Base-by-base conservation (phyloP, 345 rosid genomes). In the Hypericum perforatum region DNA sequence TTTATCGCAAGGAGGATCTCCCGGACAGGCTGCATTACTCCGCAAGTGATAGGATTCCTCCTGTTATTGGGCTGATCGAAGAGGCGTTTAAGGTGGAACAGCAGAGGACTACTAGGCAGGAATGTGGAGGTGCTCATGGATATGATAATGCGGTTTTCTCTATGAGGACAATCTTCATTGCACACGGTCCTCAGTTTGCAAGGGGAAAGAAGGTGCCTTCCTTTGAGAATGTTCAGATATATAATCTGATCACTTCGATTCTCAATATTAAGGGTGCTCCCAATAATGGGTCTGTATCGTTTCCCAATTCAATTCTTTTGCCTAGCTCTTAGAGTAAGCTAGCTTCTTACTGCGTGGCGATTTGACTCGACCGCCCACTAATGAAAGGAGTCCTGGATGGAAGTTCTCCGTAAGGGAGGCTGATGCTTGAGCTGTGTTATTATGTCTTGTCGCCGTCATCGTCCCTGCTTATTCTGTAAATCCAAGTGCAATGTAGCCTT, bases 61-160 rank as follows among this genome's bases (percentile, higher is more conserved):
- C 96, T 0, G 79, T 91, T 7, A 70, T 91, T 32, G 96, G 96
- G 52, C 48, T 87, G 60, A 40, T 85, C 0, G 94, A 75, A 8
- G 98, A 91, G 58, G 89, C 94, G 0, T 87, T 53, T 62, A 85
- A 74, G 77, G 94, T 91, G 56, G 95, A 81, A 69, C 88, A 72
- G 73, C 79, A 70, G 75, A 64, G 67, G 45, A 73, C 67, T 13
- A 54, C 66, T 22, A 65, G 41, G 5, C 72, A 78, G 48, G 98
- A 91, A 48, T 91, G 98, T 44, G 95, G 95, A 38, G 98, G 98
- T 59, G 77, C 86, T 8, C 96, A 91, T 14, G 96, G 98, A 6
- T 91, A 91, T 67, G 96, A 91, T 62, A 87, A 85, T 63, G 82
- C 81, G 1, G 9, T 87, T 64, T 91, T 91, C 74, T 91, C 98